Evolutionary conservation across 345 rosid species (phyloP).

Genomic region (Lumnitzera littorea): DNA sequence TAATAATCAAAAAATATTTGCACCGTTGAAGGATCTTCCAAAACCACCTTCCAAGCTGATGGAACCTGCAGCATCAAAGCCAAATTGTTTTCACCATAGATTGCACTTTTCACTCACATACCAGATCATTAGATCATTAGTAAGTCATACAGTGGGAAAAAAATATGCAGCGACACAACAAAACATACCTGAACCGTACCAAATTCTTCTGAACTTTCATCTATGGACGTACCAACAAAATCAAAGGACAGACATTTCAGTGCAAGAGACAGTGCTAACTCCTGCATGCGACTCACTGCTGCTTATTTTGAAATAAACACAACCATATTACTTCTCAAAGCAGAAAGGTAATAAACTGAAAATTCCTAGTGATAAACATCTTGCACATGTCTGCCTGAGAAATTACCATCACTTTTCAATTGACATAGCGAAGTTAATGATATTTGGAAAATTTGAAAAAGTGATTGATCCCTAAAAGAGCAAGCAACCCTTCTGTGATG

Average conservation of each 20-base stretch:
- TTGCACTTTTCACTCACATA: background rate
- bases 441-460: conserved; percentile 88
- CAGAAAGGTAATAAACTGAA: background rate
- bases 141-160: background rate
- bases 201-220: conserved; percentile 98
- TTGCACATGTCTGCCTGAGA: background rate
- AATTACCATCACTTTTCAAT: conserved; percentile 87
- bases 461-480: conserved; percentile 89
- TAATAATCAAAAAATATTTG: conserved; percentile 96
- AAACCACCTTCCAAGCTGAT: conserved; percentile 73
- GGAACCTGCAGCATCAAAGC: conserved; percentile 54
- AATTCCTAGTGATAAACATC: background rate
- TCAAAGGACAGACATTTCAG: conserved; percentile 94
- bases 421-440: conserved; percentile 81
- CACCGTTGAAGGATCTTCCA: conserved; percentile 89
- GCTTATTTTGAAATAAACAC: conserved; percentile 17
- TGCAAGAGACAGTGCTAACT: conserved; percentile 91
- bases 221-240: conserved; percentile 95
- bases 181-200: conserved; percentile 90
- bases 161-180: background rate
- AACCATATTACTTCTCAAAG: background rate
- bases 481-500: conserved; percentile 89
- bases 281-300: conserved; percentile 77
- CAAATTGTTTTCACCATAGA: conserved; percentile 6
- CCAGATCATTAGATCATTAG: conserved; percentile 1